phyloP scores from a whole-genome alignment of 371 early-diverging fungal species.

The Mortierella sp. region DNA sequence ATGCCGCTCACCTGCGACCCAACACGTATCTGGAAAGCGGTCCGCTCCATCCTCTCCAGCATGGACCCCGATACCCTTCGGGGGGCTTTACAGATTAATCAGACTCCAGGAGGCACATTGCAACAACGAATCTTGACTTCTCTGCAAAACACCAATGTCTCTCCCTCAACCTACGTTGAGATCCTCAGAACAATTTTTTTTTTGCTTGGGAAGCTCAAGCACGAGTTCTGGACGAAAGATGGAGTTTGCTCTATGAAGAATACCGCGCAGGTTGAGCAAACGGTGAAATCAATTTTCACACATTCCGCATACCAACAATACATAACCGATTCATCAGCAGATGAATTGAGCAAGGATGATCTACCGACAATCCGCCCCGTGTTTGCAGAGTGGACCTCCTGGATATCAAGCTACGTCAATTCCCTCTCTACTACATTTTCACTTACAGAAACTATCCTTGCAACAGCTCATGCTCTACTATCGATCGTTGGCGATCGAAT shows the following conservation, averaged over 20 bases:
- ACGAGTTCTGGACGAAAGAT: slow-evolving; percentile 29
- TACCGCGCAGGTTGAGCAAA: slow-evolving; percentile 8
- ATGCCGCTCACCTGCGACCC: slow-evolving; percentile 22
- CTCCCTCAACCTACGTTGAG: slow-evolving; percentile 21
- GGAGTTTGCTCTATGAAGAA: background rate
- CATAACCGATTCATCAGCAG: background rate
- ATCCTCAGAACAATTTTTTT: slow-evolving; percentile 18
- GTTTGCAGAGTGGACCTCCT: slow-evolving; percentile 20
- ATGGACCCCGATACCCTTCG: slow-evolving; percentile 23
- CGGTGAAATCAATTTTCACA: slow-evolving; percentile 13
- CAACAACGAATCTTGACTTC: slow-evolving; percentile 6
- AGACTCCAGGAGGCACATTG: slow-evolving; percentile 14
- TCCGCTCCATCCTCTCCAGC: slow-evolving; percentile 24
- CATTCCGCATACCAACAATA: slow-evolving; percentile 19
- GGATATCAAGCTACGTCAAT: slow-evolving; percentile 32
- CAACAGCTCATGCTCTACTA: slow-evolving; percentile 9
- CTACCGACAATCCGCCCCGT: background rate
- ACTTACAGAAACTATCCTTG: slow-evolving; percentile 1
- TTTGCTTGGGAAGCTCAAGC: slow-evolving; percentile 23
- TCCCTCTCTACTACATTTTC: slow-evolving; percentile 19
- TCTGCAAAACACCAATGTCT: slow-evolving; percentile 12
- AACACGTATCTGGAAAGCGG: slow-evolving; percentile 18
- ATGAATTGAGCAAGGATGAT: too few species aligned
- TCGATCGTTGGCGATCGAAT: slow-evolving; percentile 15
- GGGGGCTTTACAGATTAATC: slow-evolving; percentile 5